Conservation (phyloP, 2,329 filamentous ascomycete genomes). For the Xylaria sp. region DNA sequence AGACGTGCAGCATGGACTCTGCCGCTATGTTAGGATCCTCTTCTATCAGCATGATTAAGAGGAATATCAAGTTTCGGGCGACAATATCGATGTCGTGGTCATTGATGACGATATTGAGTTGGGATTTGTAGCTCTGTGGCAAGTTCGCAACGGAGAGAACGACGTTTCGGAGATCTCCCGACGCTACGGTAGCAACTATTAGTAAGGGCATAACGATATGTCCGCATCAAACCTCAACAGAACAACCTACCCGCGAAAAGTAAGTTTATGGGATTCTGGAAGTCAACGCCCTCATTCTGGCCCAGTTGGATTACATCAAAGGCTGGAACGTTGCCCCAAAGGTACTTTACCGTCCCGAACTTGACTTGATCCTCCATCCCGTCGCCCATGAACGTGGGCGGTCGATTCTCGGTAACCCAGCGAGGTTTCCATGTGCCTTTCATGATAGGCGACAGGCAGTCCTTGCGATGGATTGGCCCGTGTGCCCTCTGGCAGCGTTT, state of each 20-base stretch:
- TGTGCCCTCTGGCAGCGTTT: slow-evolving; percentile 48
- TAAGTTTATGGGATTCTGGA: not conserved
- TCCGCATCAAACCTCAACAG: not conserved
- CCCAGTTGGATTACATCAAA: slow-evolving; percentile 31
- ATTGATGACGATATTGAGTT: slow-evolving; percentile 29
- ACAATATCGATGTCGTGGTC: slow-evolving; percentile 23
- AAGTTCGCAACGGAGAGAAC: slow-evolving; percentile 28
- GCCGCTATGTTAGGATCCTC: slow-evolving; percentile 10
- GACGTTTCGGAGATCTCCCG: slow-evolving; percentile 35
- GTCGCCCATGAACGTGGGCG: slow-evolving; percentile 42
- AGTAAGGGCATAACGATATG: not conserved
- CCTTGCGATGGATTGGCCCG: slow-evolving; percentile 48
- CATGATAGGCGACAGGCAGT: slow-evolving; percentile 48
- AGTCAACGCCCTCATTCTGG: slow-evolving; percentile 14
- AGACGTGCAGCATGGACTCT: slow-evolving; percentile 18
- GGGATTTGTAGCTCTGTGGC: slow-evolving; percentile 16
- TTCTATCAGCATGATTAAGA: slow-evolving; percentile 16
- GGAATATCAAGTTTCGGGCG: slow-evolving; percentile 20
- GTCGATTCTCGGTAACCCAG: slow-evolving; percentile 46
- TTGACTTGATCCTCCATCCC: rapidly evolving
- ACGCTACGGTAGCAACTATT: slow-evolving; percentile 19
- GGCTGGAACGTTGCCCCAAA: slow-evolving; percentile 39
- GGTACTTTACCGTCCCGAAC: slow-evolving; percentile 26
- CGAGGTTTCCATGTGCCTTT: slow-evolving; percentile 48
- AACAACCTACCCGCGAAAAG: slow-evolving; percentile 4